Conservation (phyloP, 805 yeast genomes). For the Saturnispora serradocipensis region DNA sequence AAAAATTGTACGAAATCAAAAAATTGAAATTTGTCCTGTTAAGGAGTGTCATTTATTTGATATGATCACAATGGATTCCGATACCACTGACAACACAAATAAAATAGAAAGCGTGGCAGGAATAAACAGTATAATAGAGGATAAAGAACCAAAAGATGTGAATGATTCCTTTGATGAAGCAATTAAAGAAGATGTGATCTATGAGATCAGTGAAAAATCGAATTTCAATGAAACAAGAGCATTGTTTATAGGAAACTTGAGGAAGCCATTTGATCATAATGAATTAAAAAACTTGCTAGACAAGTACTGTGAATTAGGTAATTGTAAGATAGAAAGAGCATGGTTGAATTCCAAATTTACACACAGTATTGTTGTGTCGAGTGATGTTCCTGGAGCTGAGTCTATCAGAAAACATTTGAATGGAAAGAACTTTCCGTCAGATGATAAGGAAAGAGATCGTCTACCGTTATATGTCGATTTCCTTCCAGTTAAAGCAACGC, state of each 20-base stretch:
- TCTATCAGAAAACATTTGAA: slow-evolving; percentile 28
- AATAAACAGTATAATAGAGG: not conserved
- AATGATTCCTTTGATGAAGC: slow-evolving; percentile 17
- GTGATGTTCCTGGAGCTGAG: slow-evolving; percentile 33
- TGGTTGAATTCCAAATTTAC: slow-evolving; percentile 36
- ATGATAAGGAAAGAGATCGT: slow-evolving; percentile 15
- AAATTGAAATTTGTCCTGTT: not conserved
- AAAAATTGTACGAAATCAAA: not conserved
- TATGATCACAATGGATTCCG: not conserved
- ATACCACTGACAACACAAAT: not conserved
- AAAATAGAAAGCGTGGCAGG: not conserved
- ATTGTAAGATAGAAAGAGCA: slow-evolving; percentile 31
- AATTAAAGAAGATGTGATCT: slow-evolving; percentile 25
- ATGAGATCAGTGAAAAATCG: slow-evolving; percentile 27
- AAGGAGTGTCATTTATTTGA: not conserved
- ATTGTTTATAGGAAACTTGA: slow-evolving; percentile 35
- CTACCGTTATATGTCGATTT: slow-evolving; percentile 32
- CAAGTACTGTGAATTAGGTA: slow-evolving; percentile 21
- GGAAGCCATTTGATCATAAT: slow-evolving; percentile 31
- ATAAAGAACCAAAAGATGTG: not conserved
- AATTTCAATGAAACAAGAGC: slow-evolving; percentile 34
- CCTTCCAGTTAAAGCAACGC: slow-evolving; percentile 37
- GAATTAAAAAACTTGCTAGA: slow-evolving; percentile 31
- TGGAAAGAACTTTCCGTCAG: slow-evolving; percentile 29
- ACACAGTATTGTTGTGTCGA: slow-evolving; percentile 34